Evolutionary conservation across 257 asterid species (phyloP).

Genomic region (Jacaranda copaia): DNA sequence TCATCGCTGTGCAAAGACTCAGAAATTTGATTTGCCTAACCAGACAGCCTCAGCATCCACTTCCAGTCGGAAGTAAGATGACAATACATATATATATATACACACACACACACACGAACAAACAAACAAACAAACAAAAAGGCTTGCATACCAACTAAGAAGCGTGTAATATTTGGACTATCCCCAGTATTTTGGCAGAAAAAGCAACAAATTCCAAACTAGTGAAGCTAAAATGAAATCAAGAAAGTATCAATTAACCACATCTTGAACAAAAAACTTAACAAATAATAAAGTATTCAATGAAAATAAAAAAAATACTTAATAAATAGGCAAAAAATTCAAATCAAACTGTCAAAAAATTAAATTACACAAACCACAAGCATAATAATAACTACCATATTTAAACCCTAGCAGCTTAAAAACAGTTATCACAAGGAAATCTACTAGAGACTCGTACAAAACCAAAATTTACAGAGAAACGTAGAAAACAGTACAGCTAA

Average conservation of each 20-base stretch:
- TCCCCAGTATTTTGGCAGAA: no score
- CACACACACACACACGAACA: no score
- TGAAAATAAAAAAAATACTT: background rate
- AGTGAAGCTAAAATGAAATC: background rate
- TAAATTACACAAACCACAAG: background rate
- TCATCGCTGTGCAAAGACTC: background rate
- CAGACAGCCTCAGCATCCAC: background rate
- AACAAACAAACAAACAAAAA: background rate
- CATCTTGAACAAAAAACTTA: background rate
- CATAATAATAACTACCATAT: background rate
- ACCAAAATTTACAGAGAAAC: background rate
- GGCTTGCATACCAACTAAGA: background rate
- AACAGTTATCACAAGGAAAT: background rate
- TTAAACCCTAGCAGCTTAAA: slow-evolving; percentile 2
- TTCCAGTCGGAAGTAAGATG: background rate
- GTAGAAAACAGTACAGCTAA: background rate
- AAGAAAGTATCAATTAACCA: background rate
- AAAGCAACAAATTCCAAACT: no score
- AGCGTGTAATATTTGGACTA: background rate
- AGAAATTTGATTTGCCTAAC: background rate
- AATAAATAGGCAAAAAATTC: background rate
- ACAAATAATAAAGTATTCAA: background rate
- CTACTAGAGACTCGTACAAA: background rate
- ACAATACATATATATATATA: background rate
- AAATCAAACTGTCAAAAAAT: background rate